Base-by-base conservation (phyloP, 176 grass and related monocot genomes). In the Themeda triandra region DNA sequence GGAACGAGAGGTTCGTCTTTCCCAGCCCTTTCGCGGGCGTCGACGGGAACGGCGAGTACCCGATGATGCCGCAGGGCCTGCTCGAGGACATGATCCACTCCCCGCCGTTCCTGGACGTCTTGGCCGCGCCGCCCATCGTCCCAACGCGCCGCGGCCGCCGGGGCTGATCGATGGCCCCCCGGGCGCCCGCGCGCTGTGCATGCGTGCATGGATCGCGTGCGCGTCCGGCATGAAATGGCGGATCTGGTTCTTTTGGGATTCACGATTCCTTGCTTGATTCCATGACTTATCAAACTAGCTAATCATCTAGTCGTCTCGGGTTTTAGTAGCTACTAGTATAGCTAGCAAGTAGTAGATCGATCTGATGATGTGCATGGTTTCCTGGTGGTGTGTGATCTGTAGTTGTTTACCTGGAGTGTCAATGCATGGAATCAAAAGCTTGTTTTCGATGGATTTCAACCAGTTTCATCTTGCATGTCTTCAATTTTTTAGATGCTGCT, bases 51-150 rank as follows among this genome's bases (percentile, higher is more conserved):
- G 31, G 32, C 72, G 78, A 72, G 5, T 90, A 86, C 48, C 86
- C 91, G 8, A 59, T 84, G 91, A 76, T 72, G 29, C 88, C 88
- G 3, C 89, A 90, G 42, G 93, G 91, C 10, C 85, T 92, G 9
- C 88, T 96, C 0, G 83, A 91, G 78, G 93, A 94, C 82, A 76
- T 99, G 62, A 87, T 96, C 63, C 91, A 92, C n/a, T 89, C 82
- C 64, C 96, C 93, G 54, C 59, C 87, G 69, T 96, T 89, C 70
- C 37, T 89, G 56, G 83, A 89, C 59, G 75, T 93, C 19, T 62
- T 92, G 11, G 84, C 67, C 23, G 68, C 89, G 37, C 80, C 88
- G 35, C 14, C 79, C 28, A 23, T 25, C 28, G 23, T 25, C 9
- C n/a, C 66, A 35, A 10, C 70, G 21, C 58, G 8, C 66, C 35